Conservation (phyloP, 75 land plant genomes). For the Adiantum capillusveneris region DNA sequence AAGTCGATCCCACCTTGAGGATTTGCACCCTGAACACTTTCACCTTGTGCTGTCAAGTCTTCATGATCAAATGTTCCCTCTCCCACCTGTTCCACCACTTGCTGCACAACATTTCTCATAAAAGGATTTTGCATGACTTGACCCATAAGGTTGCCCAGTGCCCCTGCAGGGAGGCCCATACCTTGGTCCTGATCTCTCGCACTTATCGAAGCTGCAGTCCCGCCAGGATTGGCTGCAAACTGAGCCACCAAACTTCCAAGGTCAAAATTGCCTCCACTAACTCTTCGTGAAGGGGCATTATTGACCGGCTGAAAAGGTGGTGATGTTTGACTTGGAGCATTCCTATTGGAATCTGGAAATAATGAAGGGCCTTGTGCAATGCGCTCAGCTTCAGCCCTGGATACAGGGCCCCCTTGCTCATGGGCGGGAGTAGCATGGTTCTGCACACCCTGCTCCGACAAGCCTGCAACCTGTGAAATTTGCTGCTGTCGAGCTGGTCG, state of each 20-base stretch:
- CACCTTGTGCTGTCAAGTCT: neutral
- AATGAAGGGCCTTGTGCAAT: neutral
- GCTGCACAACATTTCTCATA: slow-evolving; percentile 44
- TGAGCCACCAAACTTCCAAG: slow-evolving; percentile 34
- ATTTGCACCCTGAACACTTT: slow-evolving; percentile 46
- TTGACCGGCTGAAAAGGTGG: neutral
- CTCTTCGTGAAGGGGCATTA: neutral
- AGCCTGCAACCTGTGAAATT: neutral
- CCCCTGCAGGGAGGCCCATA: slow-evolving; percentile 40
- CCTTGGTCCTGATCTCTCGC: slow-evolving; percentile 21
- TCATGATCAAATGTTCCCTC: slow-evolving; percentile 20
- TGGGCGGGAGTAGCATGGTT: neutral
- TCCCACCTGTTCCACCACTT: slow-evolving; percentile 56
- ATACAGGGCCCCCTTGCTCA: neutral
- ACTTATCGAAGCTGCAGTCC: neutral
- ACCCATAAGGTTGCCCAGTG: slow-evolving; percentile 46
- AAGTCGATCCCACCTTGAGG: slow-evolving; percentile 56
- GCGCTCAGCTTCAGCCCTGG: neutral
- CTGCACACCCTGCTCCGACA: neutral
- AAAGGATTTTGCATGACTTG: slow-evolving; percentile 58
- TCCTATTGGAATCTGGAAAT: neutral
- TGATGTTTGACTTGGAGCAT: neutral
- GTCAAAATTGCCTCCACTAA: slow-evolving; percentile 21
- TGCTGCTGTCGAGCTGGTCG: neutral
- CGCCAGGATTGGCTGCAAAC: slow-evolving; percentile 4